Evolutionary conservation across 148 eudicot genomes (phyloP), one percentile per base, ranked within the genome.

Genomic region (Persicaria maculosa): DNA sequence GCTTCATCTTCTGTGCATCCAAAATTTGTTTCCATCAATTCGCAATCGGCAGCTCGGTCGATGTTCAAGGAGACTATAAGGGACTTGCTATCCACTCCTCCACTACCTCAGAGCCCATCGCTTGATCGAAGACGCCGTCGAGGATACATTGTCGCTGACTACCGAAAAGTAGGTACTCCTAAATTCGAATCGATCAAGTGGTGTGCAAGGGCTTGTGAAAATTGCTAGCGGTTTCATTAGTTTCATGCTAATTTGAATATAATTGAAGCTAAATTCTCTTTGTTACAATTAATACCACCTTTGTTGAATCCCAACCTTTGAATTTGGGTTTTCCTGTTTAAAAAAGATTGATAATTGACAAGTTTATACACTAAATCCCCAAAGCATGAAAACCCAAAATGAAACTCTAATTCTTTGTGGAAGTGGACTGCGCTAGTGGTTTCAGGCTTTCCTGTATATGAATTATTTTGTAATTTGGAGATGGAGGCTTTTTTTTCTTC

Each of bases 41-140:
- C 48, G 40, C 61, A 64, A 9, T 79, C 82, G 65, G 59, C 65
- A 58, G 48, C 80, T 25, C 72, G 74, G 1, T 74, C 74, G 46
- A 76, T 68, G 3, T 72, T 44, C 55, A 74, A n/a, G 46, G 16
- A 1, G 77, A 79, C 48, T 74, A 20, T 20, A 70, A 9, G 15
- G 75, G 72, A 44, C 59, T 77, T 78, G 59, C 74, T 54, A 48
- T 81, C 40, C 40, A 58, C 61, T 87, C 81, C 72, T 77, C 89
- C 44, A 80, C 84, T 6, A 50, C 82, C 10, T 44, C 84, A 62
- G 88, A 89, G 79, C 71, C 81, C 59, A 78, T 79, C 47, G 43
- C 79, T 22, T 22, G 25, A 22, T 22, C 25, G 86, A 73, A 44
- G 80, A 83, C 9, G 31, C 75, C 62, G 14, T 75, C 2, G 86